A percentile compares a stretch with the other conserved stretches of the same genome.
phyloP scores from a whole-genome alignment of 2,329 filamentous ascomycete genomes.

The Chaetomium strumarium region DNA sequence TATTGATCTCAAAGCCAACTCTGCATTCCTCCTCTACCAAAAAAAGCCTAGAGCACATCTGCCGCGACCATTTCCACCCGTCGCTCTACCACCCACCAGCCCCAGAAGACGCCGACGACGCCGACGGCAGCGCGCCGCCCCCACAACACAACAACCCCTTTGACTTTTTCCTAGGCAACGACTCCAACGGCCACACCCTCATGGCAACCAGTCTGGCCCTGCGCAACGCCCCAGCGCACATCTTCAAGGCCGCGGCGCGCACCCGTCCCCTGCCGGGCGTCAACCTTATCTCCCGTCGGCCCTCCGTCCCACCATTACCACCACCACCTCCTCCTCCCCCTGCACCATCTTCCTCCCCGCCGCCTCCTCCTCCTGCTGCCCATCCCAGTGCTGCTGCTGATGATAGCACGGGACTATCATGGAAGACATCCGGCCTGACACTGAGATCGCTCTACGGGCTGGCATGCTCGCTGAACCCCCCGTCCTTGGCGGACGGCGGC shows the following conservation, averaged over 20 bases:
- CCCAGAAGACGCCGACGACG: too few species aligned
- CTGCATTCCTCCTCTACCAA: not conserved
- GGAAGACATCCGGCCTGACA: conserved; percentile 36
- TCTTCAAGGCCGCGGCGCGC: conserved; percentile 8
- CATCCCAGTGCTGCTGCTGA: too few species aligned
- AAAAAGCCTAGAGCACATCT: conserved; percentile 45
- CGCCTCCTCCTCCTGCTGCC: not conserved
- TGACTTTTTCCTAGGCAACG: not conserved
- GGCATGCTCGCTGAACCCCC: conserved; percentile 37
- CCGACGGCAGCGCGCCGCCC: too few species aligned
- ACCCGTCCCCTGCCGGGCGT: conserved; percentile 25
- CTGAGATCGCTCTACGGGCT: conserved; percentile 41
- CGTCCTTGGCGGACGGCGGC: conserved; percentile 30
- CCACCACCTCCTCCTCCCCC: not conserved
- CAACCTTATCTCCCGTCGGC: conserved; percentile 24
- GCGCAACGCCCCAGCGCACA: conserved; percentile 28
- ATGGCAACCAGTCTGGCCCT: conserved; percentile 41
- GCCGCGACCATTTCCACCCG: conserved; percentile 44
- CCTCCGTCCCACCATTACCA: conserved; percentile 29
- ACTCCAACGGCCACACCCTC: conserved; percentile 34
- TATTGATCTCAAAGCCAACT: not conserved
- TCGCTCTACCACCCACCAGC: conserved; percentile 32
- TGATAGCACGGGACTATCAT: conserved; percentile 25
- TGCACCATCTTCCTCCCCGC: not conserved
- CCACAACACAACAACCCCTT: conserved; percentile 20